These are phyloP conservation scores for Arabidopsis hybrid DNA, from an alignment of 441 rosid genomes.

Conservation along the genomic window DNA sequence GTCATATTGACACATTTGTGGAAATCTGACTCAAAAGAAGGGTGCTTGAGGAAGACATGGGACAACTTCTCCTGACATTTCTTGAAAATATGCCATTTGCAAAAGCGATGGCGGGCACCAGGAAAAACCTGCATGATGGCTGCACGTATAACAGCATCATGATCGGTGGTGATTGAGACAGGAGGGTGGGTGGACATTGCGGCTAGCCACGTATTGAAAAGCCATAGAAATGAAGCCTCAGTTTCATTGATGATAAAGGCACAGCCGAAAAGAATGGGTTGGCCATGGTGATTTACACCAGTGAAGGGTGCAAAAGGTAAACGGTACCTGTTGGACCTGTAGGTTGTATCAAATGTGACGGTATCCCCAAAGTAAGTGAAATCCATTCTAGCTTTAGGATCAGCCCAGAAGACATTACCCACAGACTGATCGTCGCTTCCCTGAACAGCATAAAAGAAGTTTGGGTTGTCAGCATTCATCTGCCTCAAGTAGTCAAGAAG, in stretches of 20 bases:
- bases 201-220: slow-evolving; percentile 81
- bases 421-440: slow-evolving; percentile 73
- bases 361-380: slow-evolving; percentile 84
- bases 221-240: slow-evolving; percentile 88
- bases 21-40: slow-evolving; percentile 80
- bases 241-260: slow-evolving; percentile 87
- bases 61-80: slow-evolving; percentile 89
- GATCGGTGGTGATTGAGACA: slow-evolving; percentile 83
- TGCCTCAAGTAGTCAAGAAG: slow-evolving; percentile 89
- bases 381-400: slow-evolving; percentile 73
- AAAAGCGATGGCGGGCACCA: slow-evolving; percentile 78
- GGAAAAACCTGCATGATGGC: slow-evolving; percentile 90
- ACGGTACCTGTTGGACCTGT: slow-evolving; percentile 80
- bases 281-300: slow-evolving; percentile 96
- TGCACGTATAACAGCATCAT: slow-evolving; percentile 70
- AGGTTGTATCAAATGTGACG: slow-evolving; percentile 88
- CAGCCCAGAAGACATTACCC: slow-evolving; percentile 94
- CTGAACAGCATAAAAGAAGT: slow-evolving; percentile 83
- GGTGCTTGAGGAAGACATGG: slow-evolving; percentile 74
- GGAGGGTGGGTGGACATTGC: slow-evolving; percentile 83
- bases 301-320: slow-evolving; percentile 94
- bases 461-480: slow-evolving; percentile 72
- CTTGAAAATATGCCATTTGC: slow-evolving; percentile 93
- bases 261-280: slow-evolving; percentile 87
- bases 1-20: slow-evolving; percentile 83